Conservation (phyloP, 2,329 filamentous ascomycete species). For the Ilyonectria destructans region DNA sequence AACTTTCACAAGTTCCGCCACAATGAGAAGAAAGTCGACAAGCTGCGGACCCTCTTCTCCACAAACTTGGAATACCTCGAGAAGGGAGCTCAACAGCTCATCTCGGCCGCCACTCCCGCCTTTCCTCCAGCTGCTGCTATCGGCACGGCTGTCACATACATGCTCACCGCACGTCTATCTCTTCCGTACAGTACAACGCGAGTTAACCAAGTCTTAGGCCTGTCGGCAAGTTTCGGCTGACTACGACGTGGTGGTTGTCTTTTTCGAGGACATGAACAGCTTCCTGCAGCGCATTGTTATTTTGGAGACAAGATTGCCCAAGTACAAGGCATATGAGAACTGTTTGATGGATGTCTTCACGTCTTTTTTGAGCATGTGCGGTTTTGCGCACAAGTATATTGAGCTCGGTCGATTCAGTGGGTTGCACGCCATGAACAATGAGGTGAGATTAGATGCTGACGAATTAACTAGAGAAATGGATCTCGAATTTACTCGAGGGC, state of each 20-base stretch:
- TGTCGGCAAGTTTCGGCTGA: constrained; percentile 54
- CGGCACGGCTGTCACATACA: constrained; percentile 53
- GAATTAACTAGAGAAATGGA: constrained; percentile 48
- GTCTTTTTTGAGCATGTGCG: constrained; percentile 53
- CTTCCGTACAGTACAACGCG: neutral
- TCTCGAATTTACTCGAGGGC: constrained; percentile 50
- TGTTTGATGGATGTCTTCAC: constrained; percentile 58
- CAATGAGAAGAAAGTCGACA: constrained; percentile 54
- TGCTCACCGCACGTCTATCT: constrained; percentile 46
- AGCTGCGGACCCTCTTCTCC: constrained; percentile 49
- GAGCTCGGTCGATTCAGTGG: constrained; percentile 53
- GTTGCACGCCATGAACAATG: neutral
- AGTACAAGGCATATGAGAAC: constrained; percentile 51
- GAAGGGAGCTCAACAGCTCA: constrained; percentile 50
- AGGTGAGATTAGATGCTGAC: constrained; percentile 11
- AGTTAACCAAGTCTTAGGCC: constrained; percentile 36
- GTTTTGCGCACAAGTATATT: constrained; percentile 55
- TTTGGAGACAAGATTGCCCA: constrained; percentile 52
- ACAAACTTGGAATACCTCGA: constrained; percentile 51
- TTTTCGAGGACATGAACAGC: constrained; percentile 58
- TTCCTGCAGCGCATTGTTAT: constrained; percentile 56
- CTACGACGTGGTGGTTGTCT: constrained; percentile 57
- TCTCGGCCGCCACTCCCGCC: constrained; percentile 49
- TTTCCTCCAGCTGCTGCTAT: constrained; percentile 55
- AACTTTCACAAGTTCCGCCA: constrained; percentile 54